Conservation (phyloP, 805 yeast genomes). For the Kazachstania martiniae region DNA sequence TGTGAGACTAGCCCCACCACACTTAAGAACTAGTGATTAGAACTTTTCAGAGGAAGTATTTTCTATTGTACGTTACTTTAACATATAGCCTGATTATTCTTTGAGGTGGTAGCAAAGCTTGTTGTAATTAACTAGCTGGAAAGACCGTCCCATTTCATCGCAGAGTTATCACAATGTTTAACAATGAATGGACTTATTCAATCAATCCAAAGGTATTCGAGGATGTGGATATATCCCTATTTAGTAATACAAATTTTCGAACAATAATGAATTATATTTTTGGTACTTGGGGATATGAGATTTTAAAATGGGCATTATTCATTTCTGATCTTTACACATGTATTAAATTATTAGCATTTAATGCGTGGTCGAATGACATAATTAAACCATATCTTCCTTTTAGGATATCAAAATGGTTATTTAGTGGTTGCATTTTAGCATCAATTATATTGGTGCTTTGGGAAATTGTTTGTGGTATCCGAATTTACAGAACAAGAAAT, state of each 20-base stretch:
- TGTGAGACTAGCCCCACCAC: too few species aligned
- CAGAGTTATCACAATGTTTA: too few species aligned
- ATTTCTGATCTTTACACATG: slow-evolving; percentile 73
- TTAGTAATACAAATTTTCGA: slow-evolving; percentile 13
- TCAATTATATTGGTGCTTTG: slow-evolving; percentile 48
- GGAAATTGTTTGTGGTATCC: slow-evolving; percentile 47
- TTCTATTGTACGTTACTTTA: too few species aligned
- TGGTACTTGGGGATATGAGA: slow-evolving; percentile 24
- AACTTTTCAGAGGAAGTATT: too few species aligned
- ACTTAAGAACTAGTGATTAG: too few species aligned
- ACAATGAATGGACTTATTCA: slow-evolving; percentile 19
- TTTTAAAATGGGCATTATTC: slow-evolving; percentile 42
- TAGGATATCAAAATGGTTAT: slow-evolving; percentile 52
- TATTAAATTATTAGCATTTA: slow-evolving; percentile 56
- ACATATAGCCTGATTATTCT: too few species aligned
- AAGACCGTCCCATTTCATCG: too few species aligned
- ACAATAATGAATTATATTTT: slow-evolving; percentile 15
- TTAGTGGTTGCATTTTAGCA: slow-evolving; percentile 67
- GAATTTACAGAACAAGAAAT: slow-evolving; percentile 46
- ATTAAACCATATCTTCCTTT: slow-evolving; percentile 38
- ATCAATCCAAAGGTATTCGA: slow-evolving; percentile 21
- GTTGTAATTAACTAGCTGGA: too few species aligned
- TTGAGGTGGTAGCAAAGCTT: too few species aligned
- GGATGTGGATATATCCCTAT: slow-evolving; percentile 14
- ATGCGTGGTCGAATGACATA: slow-evolving; percentile 50